Base-by-base conservation (phyloP, 768 basidiomycete genomes). In the Jaapia argillacea region DNA sequence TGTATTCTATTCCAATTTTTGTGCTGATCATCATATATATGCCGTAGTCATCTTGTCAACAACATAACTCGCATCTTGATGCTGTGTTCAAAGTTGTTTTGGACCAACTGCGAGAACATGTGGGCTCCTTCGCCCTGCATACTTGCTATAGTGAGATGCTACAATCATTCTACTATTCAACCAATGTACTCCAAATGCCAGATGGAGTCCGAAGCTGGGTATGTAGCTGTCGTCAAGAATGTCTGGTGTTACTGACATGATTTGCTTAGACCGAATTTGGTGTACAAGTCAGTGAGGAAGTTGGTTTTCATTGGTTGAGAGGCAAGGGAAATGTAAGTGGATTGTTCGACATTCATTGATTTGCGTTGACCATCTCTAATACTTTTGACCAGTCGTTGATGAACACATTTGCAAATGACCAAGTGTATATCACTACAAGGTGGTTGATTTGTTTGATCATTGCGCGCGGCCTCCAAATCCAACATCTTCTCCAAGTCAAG, bases 111-210 rank as follows among this genome's bases (percentile, higher is more conserved):
- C 28, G 28, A 10, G 16, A 33, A 16, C 16, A 33, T 33, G 28
- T 16, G 28, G 28, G 62, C 1, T 59, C 62, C 0, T 64, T 51
- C 42, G 61, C 60, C 1, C 43, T 66, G 0, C 52, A 64, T 28
- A 52, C n/a, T 4, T 50, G 44, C 31, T 63, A 46, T 36, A 41
- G 51, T 24, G 52, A 68, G 41, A 65, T 68, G 62, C 45, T 57
- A 40, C 18, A 50, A 7, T 53, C 57, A 23, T 21, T 61, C 14
- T 65, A 44, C 39, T 68, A 65, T 47, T 18, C 36, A 0, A 54
- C 56, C 5, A 41, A 50, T 21, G 40, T 48, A 1, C n/a, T 64
- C 0, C 54, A 53, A 23, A 47, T 44, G 5, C 64, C 62, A 5
- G 46, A 53, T 0, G 58, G 60, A 3, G 22, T 55, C 1, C 12